phyloP scores from a whole-genome alignment of 23 red algal genomes.

The Gracilariopsis chorda region DNA sequence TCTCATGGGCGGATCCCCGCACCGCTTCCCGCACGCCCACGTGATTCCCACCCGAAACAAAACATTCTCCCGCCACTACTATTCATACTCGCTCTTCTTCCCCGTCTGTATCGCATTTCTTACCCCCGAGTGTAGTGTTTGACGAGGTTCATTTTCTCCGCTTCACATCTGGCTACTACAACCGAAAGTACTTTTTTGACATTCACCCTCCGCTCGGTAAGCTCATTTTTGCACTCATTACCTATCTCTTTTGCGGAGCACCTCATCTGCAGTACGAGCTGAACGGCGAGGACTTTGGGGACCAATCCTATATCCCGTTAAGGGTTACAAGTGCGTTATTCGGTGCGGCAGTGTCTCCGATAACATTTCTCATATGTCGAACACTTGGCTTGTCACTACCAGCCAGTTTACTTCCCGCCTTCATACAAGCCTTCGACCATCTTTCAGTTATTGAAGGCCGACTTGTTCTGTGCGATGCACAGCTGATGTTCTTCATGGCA shows the following conservation, averaged over 20 bases:
- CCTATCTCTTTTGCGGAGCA: slow-evolving; percentile 45
- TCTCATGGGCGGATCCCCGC: not conserved
- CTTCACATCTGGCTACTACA: slow-evolving; percentile 62
- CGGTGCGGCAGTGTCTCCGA: slow-evolving; percentile 63
- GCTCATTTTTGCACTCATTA: slow-evolving; percentile 71
- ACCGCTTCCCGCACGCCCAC: not conserved
- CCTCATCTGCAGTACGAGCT: slow-evolving; percentile 43
- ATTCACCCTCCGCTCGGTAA: slow-evolving; percentile 99
- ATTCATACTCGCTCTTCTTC: slow-evolving; percentile 7
- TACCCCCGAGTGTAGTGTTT: slow-evolving; percentile 87
- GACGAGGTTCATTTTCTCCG: slow-evolving; percentile 95
- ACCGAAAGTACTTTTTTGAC: slow-evolving; percentile 93
- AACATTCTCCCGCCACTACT: not conserved
- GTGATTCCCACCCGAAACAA: not conserved
- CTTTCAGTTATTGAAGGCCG: slow-evolving; percentile 87
- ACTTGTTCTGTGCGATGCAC: slow-evolving; percentile 84
- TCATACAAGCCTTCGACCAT: slow-evolving; percentile 64
- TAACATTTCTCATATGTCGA: slow-evolving; percentile 72
- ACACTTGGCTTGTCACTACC: slow-evolving; percentile 45
- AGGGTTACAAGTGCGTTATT: slow-evolving; percentile 69
- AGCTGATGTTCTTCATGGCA: slow-evolving; percentile 83
- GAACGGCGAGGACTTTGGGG: slow-evolving; percentile 68
- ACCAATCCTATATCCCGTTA: slow-evolving; percentile 61
- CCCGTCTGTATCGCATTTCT: slow-evolving; percentile 30
- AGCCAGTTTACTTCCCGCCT: slow-evolving; percentile 51